Conservation (phyloP, 2,329 filamentous ascomycete genomes). For the Tolypocladium endophyticum region DNA sequence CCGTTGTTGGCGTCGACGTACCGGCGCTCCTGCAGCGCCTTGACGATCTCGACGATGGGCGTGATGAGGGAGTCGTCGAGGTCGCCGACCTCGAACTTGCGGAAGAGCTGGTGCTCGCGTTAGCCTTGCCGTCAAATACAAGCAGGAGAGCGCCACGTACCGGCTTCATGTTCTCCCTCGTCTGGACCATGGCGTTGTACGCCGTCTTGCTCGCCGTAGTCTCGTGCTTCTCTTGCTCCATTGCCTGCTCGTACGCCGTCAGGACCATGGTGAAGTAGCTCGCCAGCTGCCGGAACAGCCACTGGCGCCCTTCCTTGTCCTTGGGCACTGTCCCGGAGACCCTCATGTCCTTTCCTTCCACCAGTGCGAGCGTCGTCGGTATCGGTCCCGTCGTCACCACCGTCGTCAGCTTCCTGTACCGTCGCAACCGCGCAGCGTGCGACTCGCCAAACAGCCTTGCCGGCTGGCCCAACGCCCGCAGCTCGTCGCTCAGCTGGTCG, state of each 20-base stretch:
- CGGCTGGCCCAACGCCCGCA: slow-evolving; percentile 67
- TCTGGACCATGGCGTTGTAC: slow-evolving; percentile 75
- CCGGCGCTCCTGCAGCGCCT: slow-evolving; percentile 76
- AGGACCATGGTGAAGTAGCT: slow-evolving; percentile 98
- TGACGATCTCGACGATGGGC: slow-evolving; percentile 83
- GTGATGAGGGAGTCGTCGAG: slow-evolving; percentile 69
- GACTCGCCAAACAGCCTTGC: slow-evolving; percentile 70
- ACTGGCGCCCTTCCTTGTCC: slow-evolving; percentile 55
- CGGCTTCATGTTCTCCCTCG: slow-evolving; percentile 77
- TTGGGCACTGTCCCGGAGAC: slow-evolving; percentile 52
- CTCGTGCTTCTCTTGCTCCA: slow-evolving; percentile 52
- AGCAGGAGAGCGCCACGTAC: slow-evolving; percentile 22
- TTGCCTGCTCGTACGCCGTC: slow-evolving; percentile 71
- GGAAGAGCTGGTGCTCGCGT: slow-evolving; percentile 51
- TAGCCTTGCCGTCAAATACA: neutral
- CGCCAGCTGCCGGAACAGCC: slow-evolving; percentile 77
- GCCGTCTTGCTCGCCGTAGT: slow-evolving; percentile 75
- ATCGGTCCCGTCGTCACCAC: slow-evolving; percentile 67
- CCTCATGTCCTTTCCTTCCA: slow-evolving; percentile 84
- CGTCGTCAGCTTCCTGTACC: slow-evolving; percentile 58
- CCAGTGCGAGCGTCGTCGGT: slow-evolving; percentile 68
- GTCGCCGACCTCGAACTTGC: slow-evolving; percentile 73
- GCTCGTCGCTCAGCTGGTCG: slow-evolving; percentile 54
- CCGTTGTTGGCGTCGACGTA: slow-evolving; percentile 97
- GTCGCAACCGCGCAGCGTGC: slow-evolving; percentile 55